phyloP scores from a whole-genome alignment of 192 early-diverging fungal genomes.

The Coemansia sp. region DNA sequence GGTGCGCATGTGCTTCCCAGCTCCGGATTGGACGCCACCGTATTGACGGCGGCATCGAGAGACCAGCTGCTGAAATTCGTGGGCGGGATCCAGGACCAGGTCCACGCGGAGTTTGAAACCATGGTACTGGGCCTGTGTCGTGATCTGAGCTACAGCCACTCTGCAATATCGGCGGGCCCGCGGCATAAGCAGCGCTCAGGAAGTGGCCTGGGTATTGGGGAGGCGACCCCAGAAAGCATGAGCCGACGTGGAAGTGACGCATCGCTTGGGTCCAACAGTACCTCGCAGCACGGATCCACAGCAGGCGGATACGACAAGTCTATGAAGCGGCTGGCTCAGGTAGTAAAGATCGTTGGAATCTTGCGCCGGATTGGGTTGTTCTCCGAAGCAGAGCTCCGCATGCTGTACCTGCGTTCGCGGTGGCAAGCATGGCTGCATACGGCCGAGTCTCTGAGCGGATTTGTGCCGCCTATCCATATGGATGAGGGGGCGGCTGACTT shows the following conservation, averaged over 20 bases:
- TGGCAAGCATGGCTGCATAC: conserved; percentile 43
- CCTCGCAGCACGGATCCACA: neutral
- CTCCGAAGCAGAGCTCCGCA: conserved; percentile 27
- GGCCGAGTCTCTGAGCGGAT: conserved; percentile 22
- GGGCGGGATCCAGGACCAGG: conserved; percentile 26
- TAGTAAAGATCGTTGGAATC: conserved; percentile 29
- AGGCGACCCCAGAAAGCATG: neutral
- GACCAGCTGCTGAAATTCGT: conserved; percentile 29
- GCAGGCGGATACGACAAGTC: conserved; percentile 15
- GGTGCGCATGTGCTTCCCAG: conserved; percentile 28
- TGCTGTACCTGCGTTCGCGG: conserved; percentile 42
- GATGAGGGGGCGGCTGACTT: neutral
- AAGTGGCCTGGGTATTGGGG: neutral
- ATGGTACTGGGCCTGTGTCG: conserved; percentile 36
- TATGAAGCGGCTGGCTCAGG: conserved; percentile 33
- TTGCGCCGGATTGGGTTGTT: conserved; percentile 38
- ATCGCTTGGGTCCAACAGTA: neutral
- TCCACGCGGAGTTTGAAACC: conserved; percentile 38
- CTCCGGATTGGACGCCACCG: conserved; percentile 1
- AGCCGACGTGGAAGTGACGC: neutral
- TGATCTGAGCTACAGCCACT: conserved; percentile 21
- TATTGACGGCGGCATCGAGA: neutral
- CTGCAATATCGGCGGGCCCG: neutral
- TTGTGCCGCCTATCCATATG: conserved; percentile 4
- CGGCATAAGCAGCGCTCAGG: neutral